A percentile compares a stretch with the other conserved stretches of the same genome.
These are phyloP conservation scores for Raffaelea deltoideospora DNA, from an alignment of 2,329 filamentous ascomycete species.

Conservation along the genomic window DNA sequence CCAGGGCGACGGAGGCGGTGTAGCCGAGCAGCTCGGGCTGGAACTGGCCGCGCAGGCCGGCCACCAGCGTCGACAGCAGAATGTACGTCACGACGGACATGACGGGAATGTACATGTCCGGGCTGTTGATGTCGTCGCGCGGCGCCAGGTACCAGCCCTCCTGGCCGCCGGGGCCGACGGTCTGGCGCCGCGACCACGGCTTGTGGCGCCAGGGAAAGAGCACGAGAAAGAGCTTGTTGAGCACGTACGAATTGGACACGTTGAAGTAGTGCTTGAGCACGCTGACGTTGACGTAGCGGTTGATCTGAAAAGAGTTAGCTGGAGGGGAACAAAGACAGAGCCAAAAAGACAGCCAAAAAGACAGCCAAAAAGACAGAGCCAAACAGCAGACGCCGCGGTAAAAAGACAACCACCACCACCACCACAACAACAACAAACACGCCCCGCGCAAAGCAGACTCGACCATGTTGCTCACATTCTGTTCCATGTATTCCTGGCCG, in stretches of 20 bases:
- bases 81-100: conserved; percentile 99
- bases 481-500: conserved; percentile 86
- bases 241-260: conserved; percentile 92
- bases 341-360: neutral
- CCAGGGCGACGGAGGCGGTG: conserved; percentile 71
- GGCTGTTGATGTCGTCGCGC: conserved; percentile 89
- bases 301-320: conserved; percentile 23
- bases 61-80: conserved; percentile 77
- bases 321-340: neutral
- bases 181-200: conserved; percentile 88
- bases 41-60: conserved; percentile 80
- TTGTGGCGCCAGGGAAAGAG: conserved; percentile 96
- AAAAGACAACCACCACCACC: neutral
- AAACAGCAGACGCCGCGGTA: conserved; percentile 1
- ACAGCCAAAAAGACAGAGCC: neutral
- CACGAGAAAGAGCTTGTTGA: conserved; percentile 83
- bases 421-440: no score
- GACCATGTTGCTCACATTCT: no score
- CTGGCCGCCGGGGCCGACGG: conserved; percentile 52
- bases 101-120: conserved; percentile 98
- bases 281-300: conserved; percentile 76
- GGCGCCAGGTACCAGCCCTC: conserved; percentile 77
- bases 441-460: no score
- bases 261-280: conserved; percentile 97
- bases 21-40: conserved; percentile 85